Base-by-base conservation (phyloP, 2,329 filamentous ascomycete genomes). In the Pseudogymnoascus sp. region DNA sequence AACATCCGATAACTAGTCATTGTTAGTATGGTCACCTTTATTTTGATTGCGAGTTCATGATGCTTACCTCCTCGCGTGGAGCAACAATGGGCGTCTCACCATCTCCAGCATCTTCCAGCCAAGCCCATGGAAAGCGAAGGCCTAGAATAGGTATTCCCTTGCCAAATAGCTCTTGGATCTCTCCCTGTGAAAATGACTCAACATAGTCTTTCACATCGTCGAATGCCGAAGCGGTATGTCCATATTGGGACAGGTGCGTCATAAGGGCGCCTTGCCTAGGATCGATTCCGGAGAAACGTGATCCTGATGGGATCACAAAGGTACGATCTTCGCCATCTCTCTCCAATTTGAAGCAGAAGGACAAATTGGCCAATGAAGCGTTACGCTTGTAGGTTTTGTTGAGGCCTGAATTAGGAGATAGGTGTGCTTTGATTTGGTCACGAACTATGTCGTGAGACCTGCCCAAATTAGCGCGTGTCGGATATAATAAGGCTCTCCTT, bases 381-480 rank as follows among this genome's bases (percentile, higher is more conserved):
- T 71, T 72, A 62, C 70, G 64, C 61, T 64, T 66, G 65, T 67
- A 71, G 21, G 66, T 69, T 39, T 72, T 72, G 52, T 71, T 70
- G 37, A 71, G 63, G 13, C 66, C 65, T 30, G 65, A 69, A 12
- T 56, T 56, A 37, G 65, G 65, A 34, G 68, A 65, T 35, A 70
- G 57, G 61, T 72, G 69, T 18, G 67, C 64, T 61, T 70, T 63
- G 6, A 70, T 59, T 62, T 71, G 68, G 6, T 58, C 59, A 19
- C 62, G 57, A 21, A 69, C 64, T 23, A 62, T 60, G 13, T 60
- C 59, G n/a, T 45, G 60, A 34, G 34, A 56, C n/a, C 45, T 60
- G 18, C n/a, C n/a, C 10, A 52, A 8, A 15, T 48, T 7, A 57
- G 58, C 7, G 26, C n/a, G 33, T 23, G 39, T 9, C 12, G 23